Conservation (phyloP, 371 early-diverging fungal genomes). For the Gilbertella persicaria region DNA sequence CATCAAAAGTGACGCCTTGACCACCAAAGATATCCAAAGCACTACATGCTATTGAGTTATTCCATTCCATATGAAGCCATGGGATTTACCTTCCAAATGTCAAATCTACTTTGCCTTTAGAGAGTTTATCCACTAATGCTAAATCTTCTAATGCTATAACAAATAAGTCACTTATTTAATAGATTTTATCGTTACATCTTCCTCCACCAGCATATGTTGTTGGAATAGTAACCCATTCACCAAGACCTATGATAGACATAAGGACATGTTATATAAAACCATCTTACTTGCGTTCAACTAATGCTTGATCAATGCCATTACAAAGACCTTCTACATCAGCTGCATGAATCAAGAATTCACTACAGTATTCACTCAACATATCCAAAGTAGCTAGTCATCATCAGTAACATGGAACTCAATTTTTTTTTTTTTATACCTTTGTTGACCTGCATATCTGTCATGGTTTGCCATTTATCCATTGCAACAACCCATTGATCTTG, state of each 20-base stretch:
- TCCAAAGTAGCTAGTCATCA: slow-evolving; percentile 46
- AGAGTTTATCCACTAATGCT: slow-evolving; percentile 75
- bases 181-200: slow-evolving; percentile 45
- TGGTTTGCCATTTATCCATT: slow-evolving; percentile 96
- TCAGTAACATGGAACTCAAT: neutral
- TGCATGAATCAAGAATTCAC: slow-evolving; percentile 96
- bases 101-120: slow-evolving; percentile 86
- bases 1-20: slow-evolving; percentile 74
- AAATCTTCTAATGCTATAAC: slow-evolving; percentile 73
- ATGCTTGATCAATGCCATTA: slow-evolving; percentile 87
- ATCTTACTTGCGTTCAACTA: slow-evolving; percentile 69
- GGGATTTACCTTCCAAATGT: slow-evolving; percentile 83
- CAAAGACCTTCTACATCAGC: slow-evolving; percentile 98
- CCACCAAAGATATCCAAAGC: slow-evolving; percentile 99
- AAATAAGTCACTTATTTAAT: neutral
- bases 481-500: slow-evolving; percentile 89
- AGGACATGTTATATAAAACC: neutral
- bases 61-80: too few species aligned
- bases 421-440: slow-evolving; percentile 44
- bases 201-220: slow-evolving; percentile 97
- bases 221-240: slow-evolving; percentile 88
- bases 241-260: slow-evolving; percentile 53
- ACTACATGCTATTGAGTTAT: slow-evolving; percentile 48
- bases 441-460: slow-evolving; percentile 86
- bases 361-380: slow-evolving; percentile 75